Conservation (phyloP, 2,329 filamentous ascomycete species). For the Annulohypoxylon truncatum region DNA sequence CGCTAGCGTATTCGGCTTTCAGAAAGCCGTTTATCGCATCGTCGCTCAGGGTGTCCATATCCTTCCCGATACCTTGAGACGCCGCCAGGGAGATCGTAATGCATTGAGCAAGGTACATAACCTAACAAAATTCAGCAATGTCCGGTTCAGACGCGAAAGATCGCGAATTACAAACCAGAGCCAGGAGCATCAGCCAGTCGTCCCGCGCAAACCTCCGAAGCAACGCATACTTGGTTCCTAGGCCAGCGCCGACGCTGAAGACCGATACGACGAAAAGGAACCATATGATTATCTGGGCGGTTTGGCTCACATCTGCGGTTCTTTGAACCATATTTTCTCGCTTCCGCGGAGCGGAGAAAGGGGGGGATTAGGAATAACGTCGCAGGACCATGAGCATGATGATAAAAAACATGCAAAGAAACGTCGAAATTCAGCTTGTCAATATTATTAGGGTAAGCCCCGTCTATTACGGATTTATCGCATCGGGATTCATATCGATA, state of each 20-base stretch:
- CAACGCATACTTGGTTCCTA: conserved; percentile 14
- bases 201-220: conserved; percentile 20
- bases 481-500: background rate
- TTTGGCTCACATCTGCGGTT: conserved; percentile 4
- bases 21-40: conserved; percentile 27
- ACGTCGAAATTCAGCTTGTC: background rate
- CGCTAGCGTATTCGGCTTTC: conserved; percentile 43
- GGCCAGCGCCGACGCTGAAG: conserved; percentile 10
- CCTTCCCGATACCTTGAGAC: conserved; percentile 38
- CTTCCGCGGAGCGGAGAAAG: conserved; percentile 2
- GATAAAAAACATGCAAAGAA: background rate
- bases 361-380: conserved; percentile 1
- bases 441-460: background rate
- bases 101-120: conserved; percentile 40
- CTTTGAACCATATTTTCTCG: conserved; percentile 6
- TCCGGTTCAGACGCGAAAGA: background rate
- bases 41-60: conserved; percentile 19
- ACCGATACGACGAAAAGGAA: conserved; percentile 7
- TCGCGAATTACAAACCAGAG: conserved; percentile 29
- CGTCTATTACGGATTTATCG: conserved; percentile 9
- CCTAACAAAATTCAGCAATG: conserved; percentile 20
- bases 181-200: conserved; percentile 41
- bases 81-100: conserved; percentile 39
- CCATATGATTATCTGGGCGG: conserved; percentile 12
- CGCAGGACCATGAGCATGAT: background rate